phyloP scores from a whole-genome alignment of 2,329 filamentous ascomycete genomes.

The Tolypocladium ovalisporum region DNA sequence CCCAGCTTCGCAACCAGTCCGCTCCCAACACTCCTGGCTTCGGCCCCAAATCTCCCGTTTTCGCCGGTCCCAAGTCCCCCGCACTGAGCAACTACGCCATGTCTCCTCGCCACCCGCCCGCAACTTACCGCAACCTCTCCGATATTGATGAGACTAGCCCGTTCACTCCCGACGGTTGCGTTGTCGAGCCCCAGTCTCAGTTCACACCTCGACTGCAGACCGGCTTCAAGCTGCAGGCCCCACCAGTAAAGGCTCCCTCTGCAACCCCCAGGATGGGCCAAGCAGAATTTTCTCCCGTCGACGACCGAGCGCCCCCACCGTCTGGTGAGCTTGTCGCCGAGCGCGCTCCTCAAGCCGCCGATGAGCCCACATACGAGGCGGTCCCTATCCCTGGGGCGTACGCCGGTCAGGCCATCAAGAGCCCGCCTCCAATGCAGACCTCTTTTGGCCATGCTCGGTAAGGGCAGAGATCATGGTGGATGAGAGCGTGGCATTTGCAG shows the following conservation, averaged over 20 bases:
- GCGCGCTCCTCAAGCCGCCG: conserved; percentile 59
- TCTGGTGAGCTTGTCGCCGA: conserved; percentile 12
- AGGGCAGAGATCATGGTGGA: not conserved
- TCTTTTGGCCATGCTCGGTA: conserved; percentile 26
- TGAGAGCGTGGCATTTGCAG: not conserved
- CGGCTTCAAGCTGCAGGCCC: conserved; percentile 79
- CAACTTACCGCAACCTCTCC: conserved; percentile 39
- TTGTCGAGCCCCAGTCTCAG: conserved; percentile 52
- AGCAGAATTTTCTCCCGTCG: conserved; percentile 47
- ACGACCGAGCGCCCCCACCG: conserved; percentile 6
- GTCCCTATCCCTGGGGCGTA: conserved; percentile 89
- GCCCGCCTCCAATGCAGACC: conserved; percentile 34
- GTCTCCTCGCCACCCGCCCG: conserved; percentile 51
- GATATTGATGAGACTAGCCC: conserved; percentile 32
- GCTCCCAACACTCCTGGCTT: conserved; percentile 92
- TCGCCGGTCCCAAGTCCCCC: conserved; percentile 25
- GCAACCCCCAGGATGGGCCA: conserved; percentile 62
- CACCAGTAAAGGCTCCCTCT: conserved; percentile 66
- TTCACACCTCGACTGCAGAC: conserved; percentile 38
- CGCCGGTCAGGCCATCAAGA: conserved; percentile 41
- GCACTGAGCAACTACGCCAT: conserved; percentile 36
- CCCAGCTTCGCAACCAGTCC: conserved; percentile 71
- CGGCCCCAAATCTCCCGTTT: conserved; percentile 47
- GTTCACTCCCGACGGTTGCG: conserved; percentile 44
- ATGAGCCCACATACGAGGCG: conserved; percentile 73